Evolutionary conservation across 2,329 filamentous ascomycete species (phyloP).

Genomic region (Nannizzia gypsea): DNA sequence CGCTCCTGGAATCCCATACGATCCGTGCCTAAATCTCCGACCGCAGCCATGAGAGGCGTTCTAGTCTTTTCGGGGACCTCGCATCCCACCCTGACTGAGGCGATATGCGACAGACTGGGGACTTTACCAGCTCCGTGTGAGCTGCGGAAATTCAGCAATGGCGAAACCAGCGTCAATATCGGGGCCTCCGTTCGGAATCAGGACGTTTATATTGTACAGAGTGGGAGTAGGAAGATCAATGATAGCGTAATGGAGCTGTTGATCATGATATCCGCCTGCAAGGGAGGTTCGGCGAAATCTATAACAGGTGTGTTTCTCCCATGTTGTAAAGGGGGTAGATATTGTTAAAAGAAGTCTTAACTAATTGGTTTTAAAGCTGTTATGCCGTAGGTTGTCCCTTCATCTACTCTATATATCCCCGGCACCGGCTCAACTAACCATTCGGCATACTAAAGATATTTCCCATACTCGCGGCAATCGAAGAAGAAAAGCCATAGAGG

Average conservation of each 20-base stretch:
- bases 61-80: slow-evolving; percentile 57
- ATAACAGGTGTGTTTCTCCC: slow-evolving; percentile 61
- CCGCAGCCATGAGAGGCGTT: slow-evolving; percentile 47
- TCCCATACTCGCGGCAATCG: slow-evolving; percentile 97
- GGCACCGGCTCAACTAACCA: no score
- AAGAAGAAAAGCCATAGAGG: slow-evolving; percentile 98
- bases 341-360: background rate
- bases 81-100: slow-evolving; percentile 51
- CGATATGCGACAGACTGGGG: slow-evolving; percentile 55
- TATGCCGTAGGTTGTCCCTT: slow-evolving; percentile 34
- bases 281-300: slow-evolving; percentile 91
- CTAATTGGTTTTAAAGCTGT: slow-evolving; percentile 28
- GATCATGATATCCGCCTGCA: slow-evolving; percentile 98
- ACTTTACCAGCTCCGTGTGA: slow-evolving; percentile 48
- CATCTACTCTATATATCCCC: background rate
- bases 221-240: slow-evolving; percentile 89
- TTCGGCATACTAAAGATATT: slow-evolving; percentile 47
- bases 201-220: slow-evolving; percentile 98
- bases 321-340: background rate
- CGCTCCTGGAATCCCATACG: background rate
- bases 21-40: background rate
- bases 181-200: slow-evolving; percentile 75
- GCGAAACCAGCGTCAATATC: slow-evolving; percentile 58
- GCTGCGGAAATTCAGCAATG: slow-evolving; percentile 56
- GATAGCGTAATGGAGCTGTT: slow-evolving; percentile 98